Percentiles rank a stretch among this genome's conserved stretches.
These are phyloP conservation scores for Stagonosporopsis chrysanthemi DNA, from an alignment of 2,329 filamentous ascomycete species.

Conservation along the genomic window DNA sequence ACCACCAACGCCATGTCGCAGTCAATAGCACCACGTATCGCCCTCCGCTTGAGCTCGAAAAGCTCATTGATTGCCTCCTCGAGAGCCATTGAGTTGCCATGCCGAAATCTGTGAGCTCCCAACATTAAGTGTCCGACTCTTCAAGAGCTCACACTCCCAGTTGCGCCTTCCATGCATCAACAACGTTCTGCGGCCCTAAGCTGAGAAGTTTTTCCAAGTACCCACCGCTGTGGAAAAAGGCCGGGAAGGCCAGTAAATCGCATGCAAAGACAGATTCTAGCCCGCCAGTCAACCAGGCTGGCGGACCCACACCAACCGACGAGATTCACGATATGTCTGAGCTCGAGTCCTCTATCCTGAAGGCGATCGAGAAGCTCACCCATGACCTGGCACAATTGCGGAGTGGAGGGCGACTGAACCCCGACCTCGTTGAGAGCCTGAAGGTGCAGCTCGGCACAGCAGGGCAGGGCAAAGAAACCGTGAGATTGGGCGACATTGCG, in stretches of 20 bases:
- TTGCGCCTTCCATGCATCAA: slow-evolving; percentile 13
- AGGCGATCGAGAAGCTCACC: slow-evolving; percentile 64
- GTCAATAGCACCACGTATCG: slow-evolving; percentile 32
- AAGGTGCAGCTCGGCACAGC: slow-evolving; percentile 64
- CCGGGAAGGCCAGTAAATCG: slow-evolving; percentile 58
- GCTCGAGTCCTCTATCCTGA: slow-evolving; percentile 64
- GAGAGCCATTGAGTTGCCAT: slow-evolving; percentile 36
- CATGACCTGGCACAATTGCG: slow-evolving; percentile 69
- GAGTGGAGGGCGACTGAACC: slow-evolving; percentile 68
- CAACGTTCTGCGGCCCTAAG: slow-evolving; percentile 7
- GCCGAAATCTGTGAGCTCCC: slow-evolving; percentile 35
- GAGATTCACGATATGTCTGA: slow-evolving; percentile 69
- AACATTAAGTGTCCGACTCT: neutral
- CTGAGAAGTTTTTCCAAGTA: slow-evolving; percentile 54
- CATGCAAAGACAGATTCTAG: slow-evolving; percentile 46
- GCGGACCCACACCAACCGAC: slow-evolving; percentile 48
- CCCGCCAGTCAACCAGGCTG: slow-evolving; percentile 37
- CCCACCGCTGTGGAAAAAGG: slow-evolving; percentile 58
- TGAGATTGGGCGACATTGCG: slow-evolving; percentile 67
- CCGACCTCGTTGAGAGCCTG: slow-evolving; percentile 66
- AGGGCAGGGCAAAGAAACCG: slow-evolving; percentile 56
- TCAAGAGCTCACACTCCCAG: slow-evolving; percentile 14
- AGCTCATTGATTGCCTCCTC: slow-evolving; percentile 16
- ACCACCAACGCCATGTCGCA: slow-evolving; percentile 36
- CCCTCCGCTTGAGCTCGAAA: slow-evolving; percentile 29